These are phyloP conservation scores for Allantophomopsis cytisporea DNA, from an alignment of 2,329 filamentous ascomycete species.

Conservation along the genomic window DNA sequence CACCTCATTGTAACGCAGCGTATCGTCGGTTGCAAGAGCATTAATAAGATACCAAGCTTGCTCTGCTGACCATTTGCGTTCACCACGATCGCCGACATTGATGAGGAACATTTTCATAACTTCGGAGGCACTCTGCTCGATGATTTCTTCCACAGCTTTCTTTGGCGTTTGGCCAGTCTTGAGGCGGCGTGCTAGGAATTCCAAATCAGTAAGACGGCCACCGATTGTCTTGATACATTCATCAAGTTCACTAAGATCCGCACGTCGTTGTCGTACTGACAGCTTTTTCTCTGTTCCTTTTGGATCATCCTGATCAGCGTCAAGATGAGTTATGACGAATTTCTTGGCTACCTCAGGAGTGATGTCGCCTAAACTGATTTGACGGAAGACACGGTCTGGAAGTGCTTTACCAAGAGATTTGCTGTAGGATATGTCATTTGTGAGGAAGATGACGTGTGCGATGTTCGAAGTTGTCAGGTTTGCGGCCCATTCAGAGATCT, in stretches of 20 bases:
- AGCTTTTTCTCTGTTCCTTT: constrained; percentile 14
- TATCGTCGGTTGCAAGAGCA: constrained; percentile 52
- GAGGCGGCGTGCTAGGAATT: constrained; percentile 83
- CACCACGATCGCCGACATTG: constrained; percentile 28
- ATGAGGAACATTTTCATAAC: constrained; percentile 89
- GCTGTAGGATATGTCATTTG: constrained; percentile 75
- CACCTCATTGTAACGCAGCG: constrained; percentile 74
- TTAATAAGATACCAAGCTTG: constrained; percentile 89
- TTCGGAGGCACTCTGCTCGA: constrained; percentile 77
- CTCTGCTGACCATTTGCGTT: constrained; percentile 61
- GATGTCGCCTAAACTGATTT: constrained; percentile 75
- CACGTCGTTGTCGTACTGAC: constrained; percentile 14
- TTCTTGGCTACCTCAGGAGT: constrained; percentile 76
- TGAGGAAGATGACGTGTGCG: constrained; percentile 90
- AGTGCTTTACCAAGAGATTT: constrained; percentile 80
- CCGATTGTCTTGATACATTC: constrained; percentile 70
- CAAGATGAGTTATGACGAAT: constrained; percentile 76
- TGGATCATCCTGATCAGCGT: constrained; percentile 23
- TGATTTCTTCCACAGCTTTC: constrained; percentile 75
- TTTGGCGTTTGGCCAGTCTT: constrained; percentile 74
- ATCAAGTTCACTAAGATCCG: constrained; percentile 60
- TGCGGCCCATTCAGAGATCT: constrained; percentile 82
- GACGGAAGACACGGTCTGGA: constrained; percentile 81
- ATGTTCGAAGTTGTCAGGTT: constrained; percentile 74
- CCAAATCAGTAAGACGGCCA: constrained; percentile 87